Base-by-base conservation (phyloP, 305 asterid species). In the Andrographis paniculata region DNA sequence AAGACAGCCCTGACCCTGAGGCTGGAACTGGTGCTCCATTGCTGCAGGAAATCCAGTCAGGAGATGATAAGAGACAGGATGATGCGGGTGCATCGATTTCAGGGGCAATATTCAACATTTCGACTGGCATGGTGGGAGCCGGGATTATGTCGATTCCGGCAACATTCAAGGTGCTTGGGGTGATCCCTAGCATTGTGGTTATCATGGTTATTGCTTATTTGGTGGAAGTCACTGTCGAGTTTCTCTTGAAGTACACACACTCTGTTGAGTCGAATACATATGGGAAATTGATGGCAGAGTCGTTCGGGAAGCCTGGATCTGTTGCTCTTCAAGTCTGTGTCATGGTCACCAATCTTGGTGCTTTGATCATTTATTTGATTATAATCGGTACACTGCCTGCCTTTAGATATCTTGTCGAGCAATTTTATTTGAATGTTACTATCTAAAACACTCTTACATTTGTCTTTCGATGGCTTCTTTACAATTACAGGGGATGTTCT, bases 61-160 rank as follows among this genome's bases (percentile, higher is more conserved):
- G 14, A 3, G 58, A 39, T 19, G 66, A 55, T 45, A 59, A 55
- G 20, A 37, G 50, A 9, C 24, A 68, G 0, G 48, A 39, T 14
- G 66, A 39, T 14, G 66, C 47, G 16, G 82, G 88, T n/a, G 93
- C 87, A 33, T 73, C 94, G 35, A 63, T 88, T 45, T 70, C 73
- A 3, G 94, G 98, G 8, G 98, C 96, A 0, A 62, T 82, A 45
- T 89, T 89, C 65, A 89, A 89, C 61, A 75, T 85, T 6, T 78
- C 98, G 0, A 85, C 98, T 0, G 87, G 92, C 47, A 89, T 89
- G 88, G 80, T 89, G 20, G 95, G 95, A 16, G 95, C 98, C 0
- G 98, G 98, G 42, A 78, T 80, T 33, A 78, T 83, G 95, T 82
- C 82, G 14, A 73, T 80, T 42, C 96, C 95, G 6, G 88, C 94